Evolutionary conservation across 441 rosid species (phyloP), one percentile per base, ranked within the genome.

Genomic region (Euphorbia celastroides): DNA sequence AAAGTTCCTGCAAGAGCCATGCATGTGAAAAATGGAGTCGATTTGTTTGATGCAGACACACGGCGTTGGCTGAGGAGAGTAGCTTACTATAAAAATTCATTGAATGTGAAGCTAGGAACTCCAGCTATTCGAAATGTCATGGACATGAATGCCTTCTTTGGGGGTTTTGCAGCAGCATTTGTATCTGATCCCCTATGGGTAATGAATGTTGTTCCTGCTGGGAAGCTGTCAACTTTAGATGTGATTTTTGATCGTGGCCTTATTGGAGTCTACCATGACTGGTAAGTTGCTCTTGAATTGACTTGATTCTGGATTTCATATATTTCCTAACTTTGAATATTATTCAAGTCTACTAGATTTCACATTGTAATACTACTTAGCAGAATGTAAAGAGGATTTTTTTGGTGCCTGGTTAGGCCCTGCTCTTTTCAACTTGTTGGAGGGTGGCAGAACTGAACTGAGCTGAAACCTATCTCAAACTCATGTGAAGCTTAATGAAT

Each of bases 141-240:
- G 96, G 99, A 94, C 71, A 89, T 94, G 99, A 92, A 88, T 70
- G 90, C 97, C 23, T 79, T 94, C 79, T 86, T 91, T 22, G 99
- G 99, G 57, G 93, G 99, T 70, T 92, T 94, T 81, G 94, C 97
- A 0, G 97, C 97, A 51, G 86, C 97, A 36, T 81, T 92, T 60
- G 57, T 68, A 57, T 80, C 90, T 70, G 96, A 91, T 69, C 86
- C 93, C 71, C 84, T 89, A 67, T 94, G 97, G 97, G 94, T 89
- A 74, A 88, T 92, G 97, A 94, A 92, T 83, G 92, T 86, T 51
- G 84, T 92, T 78, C 96, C 99, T 73, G 84, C 92, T 82, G 80
- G 85, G 57, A 92, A 88, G 77, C 87, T 86, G 50, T 77, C 83
- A 67, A 94, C 97, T 27, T 87, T 94, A 42, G 86, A 72, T 69